Conservation (phyloP, 805 yeast species). For the Kazachstania psychrophila region DNA sequence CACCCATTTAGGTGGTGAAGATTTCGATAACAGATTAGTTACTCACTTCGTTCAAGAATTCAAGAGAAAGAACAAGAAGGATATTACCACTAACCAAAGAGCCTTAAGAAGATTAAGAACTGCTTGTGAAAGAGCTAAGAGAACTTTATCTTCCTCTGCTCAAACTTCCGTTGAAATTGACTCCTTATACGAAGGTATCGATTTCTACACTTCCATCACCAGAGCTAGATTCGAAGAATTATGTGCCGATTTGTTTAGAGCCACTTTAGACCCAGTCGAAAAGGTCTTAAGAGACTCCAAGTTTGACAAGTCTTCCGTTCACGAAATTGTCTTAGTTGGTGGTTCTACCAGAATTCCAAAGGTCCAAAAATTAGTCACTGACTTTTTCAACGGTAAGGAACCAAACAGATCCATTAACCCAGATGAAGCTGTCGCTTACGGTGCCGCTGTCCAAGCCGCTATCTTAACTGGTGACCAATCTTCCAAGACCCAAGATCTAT, state of each 20-base stretch:
- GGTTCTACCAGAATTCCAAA: conserved; percentile 99
- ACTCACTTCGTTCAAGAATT: conserved; percentile 89
- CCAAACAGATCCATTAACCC: conserved; percentile 98
- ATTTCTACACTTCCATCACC: conserved; percentile 94
- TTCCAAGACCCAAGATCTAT: conserved; percentile 93
- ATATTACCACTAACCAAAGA: conserved; percentile 86
- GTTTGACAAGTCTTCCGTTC: conserved; percentile 82
- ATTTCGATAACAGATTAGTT: conserved; percentile 93
- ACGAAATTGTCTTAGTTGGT: conserved; percentile 95
- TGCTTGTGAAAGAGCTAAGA: conserved; percentile 98
- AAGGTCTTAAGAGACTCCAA: conserved; percentile 91
- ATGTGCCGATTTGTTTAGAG: conserved; percentile 92
- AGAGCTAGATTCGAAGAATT: conserved; percentile 99
- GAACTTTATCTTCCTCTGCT: conserved; percentile 94
- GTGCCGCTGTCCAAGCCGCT: conserved; percentile 99
- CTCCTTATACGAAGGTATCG: conserved; percentile 92
- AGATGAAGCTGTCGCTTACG: conserved; percentile 98
- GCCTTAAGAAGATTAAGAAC: conserved; percentile 97
- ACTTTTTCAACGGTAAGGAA: conserved; percentile 97
- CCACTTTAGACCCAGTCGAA: conserved; percentile 93
- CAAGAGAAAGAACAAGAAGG: conserved; percentile 97
- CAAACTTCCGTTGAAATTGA: conserved; percentile 96
- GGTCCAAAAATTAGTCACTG: conserved; percentile 93
- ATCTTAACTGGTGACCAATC: conserved; percentile 95
- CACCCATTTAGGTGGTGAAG: conserved; percentile 96